Base-by-base conservation (phyloP, 257 asterid species). In the Leonotis leonurus region DNA sequence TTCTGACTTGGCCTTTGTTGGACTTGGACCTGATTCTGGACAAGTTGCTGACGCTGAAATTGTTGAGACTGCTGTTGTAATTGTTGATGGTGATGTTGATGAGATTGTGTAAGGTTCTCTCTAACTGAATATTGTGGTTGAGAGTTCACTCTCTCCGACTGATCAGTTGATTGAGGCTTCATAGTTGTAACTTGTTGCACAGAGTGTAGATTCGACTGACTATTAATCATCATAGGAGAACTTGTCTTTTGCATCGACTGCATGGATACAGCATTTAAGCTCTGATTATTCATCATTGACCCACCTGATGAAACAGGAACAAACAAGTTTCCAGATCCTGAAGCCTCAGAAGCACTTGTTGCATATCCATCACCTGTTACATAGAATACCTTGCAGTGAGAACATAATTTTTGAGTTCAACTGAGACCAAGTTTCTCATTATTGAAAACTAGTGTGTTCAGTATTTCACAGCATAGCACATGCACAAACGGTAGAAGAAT, bases 351-450 rank as follows among this genome's bases (percentile, higher is more conserved):
- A 16, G 60, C 64, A 53, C 80, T 77, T 59, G 68, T 59, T 58
- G 80, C 91, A 78, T 83, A 89, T 64, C 79, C 86, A 74, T 92
- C 88, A 66, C 94, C 99, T 92, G 85, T 60, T 62, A 78, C 70
- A 75, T 56, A 59, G 57, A 74, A 70, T 43, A 64, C 9, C 54
- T 70, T 59, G 41, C 54, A 69, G 70, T 76, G 68, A 80, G 72
- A 55, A 52, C 46, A 55, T 44, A 56, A 41, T 16, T 45, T 20
- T 54, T 64, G 65, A 59, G 49, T 53, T 37, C 20, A 36, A 52
- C 2, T 8, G 56, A 64, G 25, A 55, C 39, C 60, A 65, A 30
- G 56, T 18, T 32, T 54, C 25, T n/a, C 37, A 60, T 22, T 40
- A 65, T 14, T 30, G 57, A 60, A 68, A 27, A 40, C 33, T 41